Evolutionary conservation across 441 rosid species (phyloP).

Genomic region (Adansonia rubrostipa): DNA sequence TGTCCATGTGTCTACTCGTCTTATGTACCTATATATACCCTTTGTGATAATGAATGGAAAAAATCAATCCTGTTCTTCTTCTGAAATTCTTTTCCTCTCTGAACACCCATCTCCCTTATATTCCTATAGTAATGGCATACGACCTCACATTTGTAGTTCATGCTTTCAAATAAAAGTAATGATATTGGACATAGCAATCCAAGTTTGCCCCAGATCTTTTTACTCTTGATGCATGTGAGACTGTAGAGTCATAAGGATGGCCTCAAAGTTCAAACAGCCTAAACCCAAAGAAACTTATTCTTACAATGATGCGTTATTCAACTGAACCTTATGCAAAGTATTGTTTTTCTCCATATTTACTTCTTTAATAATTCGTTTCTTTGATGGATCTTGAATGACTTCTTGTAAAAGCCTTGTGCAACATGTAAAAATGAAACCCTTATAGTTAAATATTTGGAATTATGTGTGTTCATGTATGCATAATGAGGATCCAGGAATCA

Average conservation of each 20-base stretch:
- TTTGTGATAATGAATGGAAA: too few species aligned
- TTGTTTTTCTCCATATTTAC: slow-evolving; percentile 31
- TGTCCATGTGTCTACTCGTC: too few species aligned
- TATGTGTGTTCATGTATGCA: slow-evolving; percentile 74
- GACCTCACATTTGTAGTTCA: slow-evolving; percentile 29
- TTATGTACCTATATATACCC: too few species aligned
- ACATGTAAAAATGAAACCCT: slow-evolving; percentile 94
- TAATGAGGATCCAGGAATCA: slow-evolving; percentile 96
- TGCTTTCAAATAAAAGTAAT: slow-evolving; percentile 22
- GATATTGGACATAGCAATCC: slow-evolving; percentile 61
- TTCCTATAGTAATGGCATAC: not conserved
- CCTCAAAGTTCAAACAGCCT: slow-evolving; percentile 60
- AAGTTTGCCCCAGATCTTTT: slow-evolving; percentile 96
- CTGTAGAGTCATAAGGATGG: slow-evolving; percentile 97
- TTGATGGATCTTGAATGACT: slow-evolving; percentile 17
- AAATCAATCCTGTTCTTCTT: too few species aligned
- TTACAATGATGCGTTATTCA: slow-evolving; percentile 99
- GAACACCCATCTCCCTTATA: too few species aligned
- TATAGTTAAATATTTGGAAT: slow-evolving; percentile 93
- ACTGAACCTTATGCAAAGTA: slow-evolving; percentile 99
- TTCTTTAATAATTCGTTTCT: slow-evolving; percentile 25
- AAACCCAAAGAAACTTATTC: slow-evolving; percentile 89
- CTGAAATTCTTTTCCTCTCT: too few species aligned
- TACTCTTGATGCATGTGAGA: slow-evolving; percentile 98
- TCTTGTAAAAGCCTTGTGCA: slow-evolving; percentile 23